Evolutionary conservation across 208 protist species (phyloP), one percentile per base, ranked within the genome.

Genomic region (Acanthamoeba sp.): DNA sequence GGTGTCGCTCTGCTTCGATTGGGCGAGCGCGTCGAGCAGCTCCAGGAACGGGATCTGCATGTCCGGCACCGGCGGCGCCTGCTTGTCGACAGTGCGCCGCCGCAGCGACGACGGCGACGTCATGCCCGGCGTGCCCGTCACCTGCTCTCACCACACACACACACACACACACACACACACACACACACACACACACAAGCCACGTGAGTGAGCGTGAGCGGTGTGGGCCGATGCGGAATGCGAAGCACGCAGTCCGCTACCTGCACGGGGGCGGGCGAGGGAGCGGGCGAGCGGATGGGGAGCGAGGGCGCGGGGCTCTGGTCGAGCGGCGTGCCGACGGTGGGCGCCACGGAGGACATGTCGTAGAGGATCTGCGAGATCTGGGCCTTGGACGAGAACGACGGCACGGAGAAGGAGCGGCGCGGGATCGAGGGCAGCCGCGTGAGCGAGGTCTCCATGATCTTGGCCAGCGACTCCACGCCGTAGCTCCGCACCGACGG

Each of bases 1-100:
- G 10, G 89, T 93, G 66, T 93, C 89, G 29, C 38, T 82, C 42
- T 93, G 50, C 64, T 93, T 93, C 10, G 89, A 93, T 52, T 82
- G 59, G 29, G 89, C 38, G 40, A 93, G 64, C 2, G 57, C 34
- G 7, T 93, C 89, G 22, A 93, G 50, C 16, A 82, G 29, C 34
- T 78, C 36, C n/a, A 93, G 27, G 24, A 93, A 93, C 45, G 34
- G 45, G 48, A 84, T 45, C 45, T 93, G 89, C 38, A 93, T 45
- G 50, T 93, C 89, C 27, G 89, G 89, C 42, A 73, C n/a, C 5
- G 50, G 59, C 59, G 57, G 22, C 1, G 89, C 38, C 52, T 27
- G 18, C 52, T 36, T 71, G 24, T 66, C 59, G 36, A 42, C 36
- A 6, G 27, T 89, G 24, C 55, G 20, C n/a, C 85, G 22, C 9